These are phyloP conservation scores for Cordyceps javanica DNA, from an alignment of 2,329 filamentous ascomycete species.

Conservation along the genomic window DNA sequence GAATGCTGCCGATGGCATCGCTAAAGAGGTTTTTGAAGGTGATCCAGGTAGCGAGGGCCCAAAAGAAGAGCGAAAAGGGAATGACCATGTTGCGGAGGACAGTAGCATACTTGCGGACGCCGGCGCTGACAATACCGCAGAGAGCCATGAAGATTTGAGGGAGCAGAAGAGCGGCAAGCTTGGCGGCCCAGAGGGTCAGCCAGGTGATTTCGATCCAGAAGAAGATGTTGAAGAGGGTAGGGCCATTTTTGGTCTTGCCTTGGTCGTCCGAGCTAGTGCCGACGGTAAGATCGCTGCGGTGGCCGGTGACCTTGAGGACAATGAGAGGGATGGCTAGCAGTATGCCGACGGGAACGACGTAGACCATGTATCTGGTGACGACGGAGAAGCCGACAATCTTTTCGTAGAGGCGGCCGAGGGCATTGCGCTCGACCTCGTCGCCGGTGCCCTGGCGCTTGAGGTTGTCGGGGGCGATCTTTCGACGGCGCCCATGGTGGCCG, in stretches of 20 bases:
- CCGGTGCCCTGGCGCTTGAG: constrained; percentile 38
- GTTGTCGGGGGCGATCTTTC: constrained; percentile 37
- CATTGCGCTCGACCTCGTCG: constrained; percentile 53
- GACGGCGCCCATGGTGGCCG: constrained; percentile 40
- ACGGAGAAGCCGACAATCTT: constrained; percentile 59
- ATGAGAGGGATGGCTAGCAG: constrained; percentile 58
- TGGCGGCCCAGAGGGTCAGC: constrained; percentile 61
- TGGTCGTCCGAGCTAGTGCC: constrained; percentile 24
- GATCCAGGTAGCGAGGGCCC: constrained; percentile 57
- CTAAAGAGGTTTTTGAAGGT: constrained; percentile 53
- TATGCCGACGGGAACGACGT: constrained; percentile 57
- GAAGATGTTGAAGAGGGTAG: constrained; percentile 55
- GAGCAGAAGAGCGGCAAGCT: constrained; percentile 55
- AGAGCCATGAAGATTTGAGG: constrained; percentile 62
- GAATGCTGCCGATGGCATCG: constrained; percentile 26
- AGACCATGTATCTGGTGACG: constrained; percentile 61
- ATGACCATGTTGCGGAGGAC: constrained; percentile 60
- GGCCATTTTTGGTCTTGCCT: constrained; percentile 26
- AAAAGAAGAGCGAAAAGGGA: constrained; percentile 62
- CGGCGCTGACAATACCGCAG: constrained; percentile 61
- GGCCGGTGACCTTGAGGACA: constrained; percentile 41
- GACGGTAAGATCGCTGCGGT: constrained; percentile 31
- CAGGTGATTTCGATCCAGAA: constrained; percentile 65
- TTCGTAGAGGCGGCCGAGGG: constrained; percentile 59
- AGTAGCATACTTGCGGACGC: constrained; percentile 63